Conservation (phyloP, 148 eudicot genomes). For the Pharnaceum exiguum region DNA sequence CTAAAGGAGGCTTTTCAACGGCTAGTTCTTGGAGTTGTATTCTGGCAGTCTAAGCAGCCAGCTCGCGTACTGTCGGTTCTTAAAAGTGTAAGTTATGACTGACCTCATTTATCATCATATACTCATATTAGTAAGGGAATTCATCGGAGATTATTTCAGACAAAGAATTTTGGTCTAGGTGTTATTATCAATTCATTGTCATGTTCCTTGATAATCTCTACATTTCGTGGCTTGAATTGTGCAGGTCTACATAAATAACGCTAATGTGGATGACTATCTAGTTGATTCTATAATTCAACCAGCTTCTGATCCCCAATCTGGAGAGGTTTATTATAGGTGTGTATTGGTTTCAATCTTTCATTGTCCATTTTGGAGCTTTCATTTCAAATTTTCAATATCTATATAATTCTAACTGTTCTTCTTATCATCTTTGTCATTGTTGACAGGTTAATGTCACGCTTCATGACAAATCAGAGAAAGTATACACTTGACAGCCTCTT, state of each 20-base stretch:
- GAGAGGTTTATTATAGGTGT: slow-evolving; percentile 97
- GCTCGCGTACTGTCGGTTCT: slow-evolving; percentile 77
- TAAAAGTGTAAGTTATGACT: slow-evolving; percentile 57
- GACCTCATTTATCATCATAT: background rate
- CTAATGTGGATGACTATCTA: slow-evolving; percentile 94
- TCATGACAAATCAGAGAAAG: slow-evolving; percentile 80
- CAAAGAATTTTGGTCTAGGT: no score
- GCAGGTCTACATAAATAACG: slow-evolving; percentile 70
- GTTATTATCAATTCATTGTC: background rate
- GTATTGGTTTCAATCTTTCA: slow-evolving; percentile 1
- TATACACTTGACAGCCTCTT: slow-evolving; percentile 87
- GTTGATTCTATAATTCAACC: slow-evolving; percentile 81
- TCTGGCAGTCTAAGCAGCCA: slow-evolving; percentile 96
- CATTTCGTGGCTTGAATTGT: slow-evolving; percentile 4
- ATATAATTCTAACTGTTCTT: background rate
- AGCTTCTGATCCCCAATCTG: slow-evolving; percentile 92
- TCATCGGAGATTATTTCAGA: no score
- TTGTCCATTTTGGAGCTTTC: background rate
- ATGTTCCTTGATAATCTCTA: no score
- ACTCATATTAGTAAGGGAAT: no score
- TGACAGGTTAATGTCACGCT: slow-evolving; percentile 75
- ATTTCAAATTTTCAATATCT: background rate
- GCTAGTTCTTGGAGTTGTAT: slow-evolving; percentile 69
- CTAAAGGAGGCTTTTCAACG: slow-evolving; percentile 79
- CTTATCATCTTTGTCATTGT: background rate